Base-by-base conservation (phyloP, 345 rosid species). In the Microthlaspi erraticum region DNA sequence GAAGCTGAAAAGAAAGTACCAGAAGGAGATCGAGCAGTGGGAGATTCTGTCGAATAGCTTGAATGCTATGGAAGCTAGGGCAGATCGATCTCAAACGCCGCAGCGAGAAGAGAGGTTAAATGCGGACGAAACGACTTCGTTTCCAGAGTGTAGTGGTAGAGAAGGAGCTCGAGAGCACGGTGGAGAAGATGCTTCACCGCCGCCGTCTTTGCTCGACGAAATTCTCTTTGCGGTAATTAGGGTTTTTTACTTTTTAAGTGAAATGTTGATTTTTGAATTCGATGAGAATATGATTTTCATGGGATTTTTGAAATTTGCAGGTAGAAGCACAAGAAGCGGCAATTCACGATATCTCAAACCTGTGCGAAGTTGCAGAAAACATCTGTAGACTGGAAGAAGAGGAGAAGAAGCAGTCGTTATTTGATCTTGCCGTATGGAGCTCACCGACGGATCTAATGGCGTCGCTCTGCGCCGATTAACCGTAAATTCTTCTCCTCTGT, bases 361-460 rank as follows among this genome's bases (percentile, higher is more conserved):
- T 87, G 44, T 93, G 98, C 57, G 87, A 85, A 62, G 79, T 78
- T 33, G 87, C 87, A 2, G 97, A 93, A 52, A 82, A 85, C 60
- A 59, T 83, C 60, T 86, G 88, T 79, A 60, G 66, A 51, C 61
- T 81, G 3, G 85, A 80, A 45, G 82, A 86, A 79, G 82, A 85
- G 76, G 88, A 86, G 48, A 62, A 54, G 10, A 84, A 72, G 18
- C 79, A 86, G 41, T 63, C 79, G 0, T 78, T 81, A 29, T 62
- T 85, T 6, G 80, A 85, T 76, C 88, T 89, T 71, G 83, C 82
- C 1, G 65, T 93, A n/a, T 93, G 97, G 98, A 78, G 81, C 44
- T 87, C 96, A 2, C 94, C 96, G 0, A 75, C 32, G 5, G 83
- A 81, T 59, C 85, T 93, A 14, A 81, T 91, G 94, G 79, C 81